Evolutionary conservation across 169 alveolate species (phyloP).

Genomic region (Cryptosporidium sp.): DNA sequence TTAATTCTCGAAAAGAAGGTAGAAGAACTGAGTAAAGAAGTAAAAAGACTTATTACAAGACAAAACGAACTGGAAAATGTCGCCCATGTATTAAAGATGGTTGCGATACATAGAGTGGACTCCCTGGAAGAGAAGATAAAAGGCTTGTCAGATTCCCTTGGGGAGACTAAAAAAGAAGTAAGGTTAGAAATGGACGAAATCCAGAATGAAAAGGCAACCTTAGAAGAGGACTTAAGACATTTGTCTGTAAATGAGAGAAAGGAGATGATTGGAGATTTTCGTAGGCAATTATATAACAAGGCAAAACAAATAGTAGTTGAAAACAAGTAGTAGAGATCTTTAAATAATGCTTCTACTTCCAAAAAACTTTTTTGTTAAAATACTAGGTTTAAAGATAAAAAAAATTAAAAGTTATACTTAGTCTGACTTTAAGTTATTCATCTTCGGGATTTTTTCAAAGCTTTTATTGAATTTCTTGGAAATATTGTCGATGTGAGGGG

Average conservation of each 20-base stretch:
- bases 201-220: not conserved
- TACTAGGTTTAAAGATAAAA: not conserved
- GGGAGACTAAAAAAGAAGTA: not conserved
- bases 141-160: conserved; percentile 23
- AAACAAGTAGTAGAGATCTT: not conserved
- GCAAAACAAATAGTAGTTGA: conserved; percentile 58
- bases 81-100: conserved; percentile 70
- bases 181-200: conserved; percentile 4
- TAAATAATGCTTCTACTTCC: conserved; percentile 8
- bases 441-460: conserved; percentile 60
- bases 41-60: not conserved
- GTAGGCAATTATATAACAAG: conserved; percentile 44
- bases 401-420: not conserved
- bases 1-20: conserved; percentile 44
- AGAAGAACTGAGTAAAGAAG: conserved; percentile 52
- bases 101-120: conserved; percentile 73
- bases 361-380: not conserved
- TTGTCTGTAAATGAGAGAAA: conserved; percentile 23
- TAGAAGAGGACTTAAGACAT: conserved; percentile 2
- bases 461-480: conserved; percentile 62
- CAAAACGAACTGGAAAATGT: conserved; percentile 60
- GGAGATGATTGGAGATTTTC: conserved; percentile 28
- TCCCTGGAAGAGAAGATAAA: conserved; percentile 62
- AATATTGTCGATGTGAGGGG: conserved; percentile 63
- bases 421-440: conserved; percentile 37